Base-by-base conservation (phyloP, 2,329 filamentous ascomycete species). In the Colletotrichum shisoi region DNA sequence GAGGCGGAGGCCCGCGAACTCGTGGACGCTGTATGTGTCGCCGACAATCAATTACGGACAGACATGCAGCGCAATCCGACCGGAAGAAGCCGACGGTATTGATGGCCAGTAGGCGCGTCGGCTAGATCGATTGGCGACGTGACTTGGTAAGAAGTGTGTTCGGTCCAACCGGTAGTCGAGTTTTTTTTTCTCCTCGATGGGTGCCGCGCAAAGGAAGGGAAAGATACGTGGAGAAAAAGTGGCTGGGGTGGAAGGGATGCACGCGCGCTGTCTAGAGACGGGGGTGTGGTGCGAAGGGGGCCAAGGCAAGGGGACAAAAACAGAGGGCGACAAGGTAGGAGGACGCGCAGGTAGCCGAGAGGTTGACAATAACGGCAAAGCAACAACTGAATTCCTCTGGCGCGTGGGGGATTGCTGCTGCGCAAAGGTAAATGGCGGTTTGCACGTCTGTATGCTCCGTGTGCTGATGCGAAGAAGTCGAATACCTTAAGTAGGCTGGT, bases 201-300 rank as follows among this genome's bases (percentile, higher is more conserved):
- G 52, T 62, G 51, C 40, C 15, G 60, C 60, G 64, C 53, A 59
- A 54, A 63, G 59, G 60, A 52, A 53, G 46, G 52, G 58, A 54
- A 57, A 64, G 52, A 57, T 63, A 45, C 64, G 64, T 67, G 64
- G 64, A 67, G 64, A 58, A 67, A 67, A 67, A 67, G 44, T 48
- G 60, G 64, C 60, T 67, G 64, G 63, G 63, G 63, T 53, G 37
- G 44, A 62, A 67, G 60, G 64, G 21, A 57, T 57, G 58, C 58
- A 59, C 63, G 63, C 60, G 44, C 34, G 44, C 46, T 42, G 34
- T 45, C 44, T 27, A 37, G 24, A 24, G 56, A 58, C 56, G 19
- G 31, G 56, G 31, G 56, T 37, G 31, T 44, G 42, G 56, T 37
- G 34, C 56, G 42, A 48, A 48, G 48, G 27, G 42, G 42, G 42